Evolutionary conservation across 208 protist genomes (phyloP).

Genomic region (Leishmania mexicana): DNA sequence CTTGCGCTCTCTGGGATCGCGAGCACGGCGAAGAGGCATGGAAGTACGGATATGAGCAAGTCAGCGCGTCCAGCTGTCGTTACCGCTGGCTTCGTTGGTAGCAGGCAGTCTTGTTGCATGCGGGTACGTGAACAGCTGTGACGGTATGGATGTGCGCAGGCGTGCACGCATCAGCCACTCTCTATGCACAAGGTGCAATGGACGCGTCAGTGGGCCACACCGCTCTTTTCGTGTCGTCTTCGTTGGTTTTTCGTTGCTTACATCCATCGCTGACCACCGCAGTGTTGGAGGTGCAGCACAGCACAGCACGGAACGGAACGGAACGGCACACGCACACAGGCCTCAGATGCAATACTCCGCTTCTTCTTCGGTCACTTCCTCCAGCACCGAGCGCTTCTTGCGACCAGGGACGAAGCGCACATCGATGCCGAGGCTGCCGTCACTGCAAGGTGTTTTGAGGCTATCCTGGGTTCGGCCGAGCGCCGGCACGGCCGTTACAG

Average conservation of each 20-base stretch:
- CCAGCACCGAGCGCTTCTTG: constrained; percentile 37
- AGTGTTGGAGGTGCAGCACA: neutral
- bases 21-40: neutral
- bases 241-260: neutral
- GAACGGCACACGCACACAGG: neutral
- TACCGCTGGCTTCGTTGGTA: neutral
- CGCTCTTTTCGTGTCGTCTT: neutral
- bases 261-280: neutral
- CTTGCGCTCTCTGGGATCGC: neutral
- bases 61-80: neutral
- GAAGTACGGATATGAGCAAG: neutral
- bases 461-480: constrained; percentile 1
- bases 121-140: neutral
- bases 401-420: constrained; percentile 31
- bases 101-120: neutral
- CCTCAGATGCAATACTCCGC: constrained; percentile 60
- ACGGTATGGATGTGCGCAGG: neutral
- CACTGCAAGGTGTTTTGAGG: neutral
- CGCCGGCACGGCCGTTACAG: neutral
- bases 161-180: neutral
- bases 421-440: constrained; percentile 14
- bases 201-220: neutral
- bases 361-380: constrained; percentile 32
- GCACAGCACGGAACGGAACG: neutral
- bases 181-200: neutral